A percentile compares a stretch with the other conserved stretches of the same genome.
Conservation (phyloP, 1,139 yeast species). For the Suhomyces ambrosiae region DNA sequence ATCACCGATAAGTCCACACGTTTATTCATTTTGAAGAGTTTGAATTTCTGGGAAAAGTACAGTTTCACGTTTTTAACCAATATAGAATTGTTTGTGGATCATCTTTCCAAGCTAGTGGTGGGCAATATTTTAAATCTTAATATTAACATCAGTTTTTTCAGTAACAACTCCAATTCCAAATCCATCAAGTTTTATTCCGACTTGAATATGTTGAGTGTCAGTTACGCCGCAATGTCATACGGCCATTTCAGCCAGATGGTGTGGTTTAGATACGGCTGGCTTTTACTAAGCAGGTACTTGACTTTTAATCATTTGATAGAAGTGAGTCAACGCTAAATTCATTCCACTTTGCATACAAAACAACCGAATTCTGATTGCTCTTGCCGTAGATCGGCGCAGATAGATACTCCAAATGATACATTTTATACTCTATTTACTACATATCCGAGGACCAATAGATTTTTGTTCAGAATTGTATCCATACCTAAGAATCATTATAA, state of each 20-base stretch:
- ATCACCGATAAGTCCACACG: slow-evolving; percentile 10
- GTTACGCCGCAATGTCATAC: slow-evolving; percentile 74
- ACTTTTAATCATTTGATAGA: slow-evolving; percentile 67
- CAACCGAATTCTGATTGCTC: too few relatives aligned
- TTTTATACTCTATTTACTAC: too few relatives aligned
- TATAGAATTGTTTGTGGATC: slow-evolving; percentile 43
- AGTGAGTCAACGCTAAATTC: slow-evolving; percentile 1
- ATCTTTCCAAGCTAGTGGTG: slow-evolving; percentile 33
- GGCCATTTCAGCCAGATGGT: slow-evolving; percentile 92
- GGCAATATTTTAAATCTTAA: slow-evolving; percentile 38
- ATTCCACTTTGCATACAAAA: not conserved
- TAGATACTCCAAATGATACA: too few relatives aligned
- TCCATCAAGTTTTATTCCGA: slow-evolving; percentile 51
- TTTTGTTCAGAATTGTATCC: too few relatives aligned
- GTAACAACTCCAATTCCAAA: slow-evolving; percentile 22
- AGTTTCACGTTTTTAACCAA: slow-evolving; percentile 52
- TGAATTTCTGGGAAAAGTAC: slow-evolving; percentile 53
- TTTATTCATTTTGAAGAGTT: slow-evolving; percentile 46
- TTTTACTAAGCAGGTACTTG: slow-evolving; percentile 72
- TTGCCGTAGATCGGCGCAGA: slow-evolving; percentile 1
- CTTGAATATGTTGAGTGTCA: slow-evolving; percentile 58
- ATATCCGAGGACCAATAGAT: too few relatives aligned
- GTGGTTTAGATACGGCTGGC: slow-evolving; percentile 95
- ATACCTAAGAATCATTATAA: too few relatives aligned
- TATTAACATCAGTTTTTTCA: slow-evolving; percentile 46